Conservation (phyloP, 257 asterid genomes). For the Jacaranda copaia region DNA sequence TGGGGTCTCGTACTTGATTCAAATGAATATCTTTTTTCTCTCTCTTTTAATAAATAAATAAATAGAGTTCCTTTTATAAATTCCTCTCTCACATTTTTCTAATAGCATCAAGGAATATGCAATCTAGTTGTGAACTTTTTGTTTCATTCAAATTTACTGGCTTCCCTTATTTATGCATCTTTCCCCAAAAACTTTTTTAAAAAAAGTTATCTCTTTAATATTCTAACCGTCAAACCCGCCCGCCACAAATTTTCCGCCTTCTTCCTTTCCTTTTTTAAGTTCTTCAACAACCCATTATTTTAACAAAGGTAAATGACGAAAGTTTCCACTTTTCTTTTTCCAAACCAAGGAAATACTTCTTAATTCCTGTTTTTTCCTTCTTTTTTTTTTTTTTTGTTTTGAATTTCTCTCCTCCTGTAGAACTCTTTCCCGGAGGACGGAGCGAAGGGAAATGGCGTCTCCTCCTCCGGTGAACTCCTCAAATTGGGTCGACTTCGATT, state of each 20-base stretch:
- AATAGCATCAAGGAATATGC: no score
- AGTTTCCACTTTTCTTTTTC: background rate
- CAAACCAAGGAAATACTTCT: background rate
- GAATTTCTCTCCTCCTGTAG: background rate
- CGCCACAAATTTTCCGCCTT: constrained; percentile 25
- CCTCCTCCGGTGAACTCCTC: constrained; percentile 44
- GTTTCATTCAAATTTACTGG: no score
- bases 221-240: background rate
- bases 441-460: constrained; percentile 46
- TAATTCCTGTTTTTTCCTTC: background rate
- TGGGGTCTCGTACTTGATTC: no score
- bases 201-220: no score
- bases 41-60: no score
- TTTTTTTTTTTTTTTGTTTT: background rate
- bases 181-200: no score
- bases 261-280: background rate
- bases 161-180: no score
- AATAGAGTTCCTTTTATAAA: no score
- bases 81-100: no score
- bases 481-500: constrained; percentile 54
- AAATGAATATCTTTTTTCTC: no score
- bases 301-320: background rate
- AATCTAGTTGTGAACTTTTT: no score
- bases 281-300: background rate
- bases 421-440: constrained; percentile 25